Evolutionary conservation across 108 stramenopile species (phyloP).

Genomic region (Cyclotella cryptica): DNA sequence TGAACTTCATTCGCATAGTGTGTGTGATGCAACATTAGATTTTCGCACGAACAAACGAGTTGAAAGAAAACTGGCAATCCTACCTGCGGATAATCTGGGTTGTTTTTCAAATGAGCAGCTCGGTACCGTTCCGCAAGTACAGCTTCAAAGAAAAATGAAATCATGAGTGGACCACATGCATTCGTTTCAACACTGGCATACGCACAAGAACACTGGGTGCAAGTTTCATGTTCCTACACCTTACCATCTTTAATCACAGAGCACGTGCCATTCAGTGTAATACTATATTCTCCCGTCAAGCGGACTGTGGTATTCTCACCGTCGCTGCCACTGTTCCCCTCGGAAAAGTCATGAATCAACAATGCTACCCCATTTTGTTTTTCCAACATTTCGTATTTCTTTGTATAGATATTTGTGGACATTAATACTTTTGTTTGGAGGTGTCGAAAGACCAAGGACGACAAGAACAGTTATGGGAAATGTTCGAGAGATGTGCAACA

Average conservation of each 20-base stretch:
- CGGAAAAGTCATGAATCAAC: conserved; percentile 65
- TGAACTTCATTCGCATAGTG: conserved; percentile 41
- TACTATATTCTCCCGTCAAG: conserved; percentile 56
- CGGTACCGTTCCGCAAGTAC: conserved; percentile 54
- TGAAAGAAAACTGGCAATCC: not conserved
- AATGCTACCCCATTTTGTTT: conserved; percentile 63
- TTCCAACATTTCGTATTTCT: conserved; percentile 68
- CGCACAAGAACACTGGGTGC: no score
- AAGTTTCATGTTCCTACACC: no score
- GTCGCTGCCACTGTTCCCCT: not conserved
- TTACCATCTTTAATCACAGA: conserved; percentile 56
- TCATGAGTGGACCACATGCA: not conserved
- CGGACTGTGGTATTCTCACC: not conserved
- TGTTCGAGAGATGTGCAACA: no score
- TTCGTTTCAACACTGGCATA: no score
- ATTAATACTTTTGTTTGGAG: conserved; percentile 25
- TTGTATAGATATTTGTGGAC: conserved; percentile 68
- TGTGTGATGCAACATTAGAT: not conserved
- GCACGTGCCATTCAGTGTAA: conserved; percentile 71
- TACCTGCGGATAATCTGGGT: conserved; percentile 74
- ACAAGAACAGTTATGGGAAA: no score
- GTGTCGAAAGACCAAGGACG: no score
- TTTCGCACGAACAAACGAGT: no score
- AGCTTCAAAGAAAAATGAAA: conserved; percentile 1
- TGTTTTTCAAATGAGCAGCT: conserved; percentile 55